Conservation (phyloP, 1,139 yeast genomes). For the Candida buenavistaensis region DNA sequence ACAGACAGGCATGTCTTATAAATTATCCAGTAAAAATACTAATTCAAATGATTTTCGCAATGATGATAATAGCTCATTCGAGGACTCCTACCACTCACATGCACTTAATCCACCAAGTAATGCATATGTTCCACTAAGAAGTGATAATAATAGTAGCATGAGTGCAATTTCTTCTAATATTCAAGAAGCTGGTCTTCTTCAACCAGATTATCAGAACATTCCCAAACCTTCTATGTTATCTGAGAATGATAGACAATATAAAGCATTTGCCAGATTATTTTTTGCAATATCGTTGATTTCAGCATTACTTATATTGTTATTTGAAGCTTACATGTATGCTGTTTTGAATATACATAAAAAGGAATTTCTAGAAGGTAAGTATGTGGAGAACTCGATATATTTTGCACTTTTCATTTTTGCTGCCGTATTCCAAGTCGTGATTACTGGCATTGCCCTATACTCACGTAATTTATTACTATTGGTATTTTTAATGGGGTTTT, state of each 20-base stretch:
- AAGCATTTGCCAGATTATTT: constrained; percentile 18
- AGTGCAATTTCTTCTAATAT: constrained; percentile 1
- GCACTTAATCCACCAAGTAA: not conserved
- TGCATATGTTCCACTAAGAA: not conserved
- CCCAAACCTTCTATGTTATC: not conserved
- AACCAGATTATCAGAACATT: not conserved
- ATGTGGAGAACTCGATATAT: constrained; percentile 23
- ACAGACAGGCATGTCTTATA: too few relatives aligned
- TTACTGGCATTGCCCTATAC: constrained; percentile 44
- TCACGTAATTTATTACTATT: constrained; percentile 44
- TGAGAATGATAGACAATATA: constrained; percentile 11
- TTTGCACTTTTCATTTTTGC: constrained; percentile 48
- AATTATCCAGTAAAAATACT: too few relatives aligned
- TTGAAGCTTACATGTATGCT: constrained; percentile 37
- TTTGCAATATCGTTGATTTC: constrained; percentile 29
- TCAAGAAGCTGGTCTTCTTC: not conserved
- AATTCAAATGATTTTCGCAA: too few relatives aligned
- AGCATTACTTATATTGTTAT: constrained; percentile 28
- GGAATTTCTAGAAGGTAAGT: constrained; percentile 20
- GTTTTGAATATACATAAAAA: constrained; percentile 32
- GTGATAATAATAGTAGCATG: not conserved
- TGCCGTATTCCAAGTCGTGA: constrained; percentile 36
- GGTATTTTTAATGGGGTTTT: constrained; percentile 43
- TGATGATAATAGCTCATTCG: too few relatives aligned
- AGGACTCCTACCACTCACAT: too few relatives aligned